Conservation (phyloP, 179 eudicot genomes). For the Drosera spatulata region DNA sequence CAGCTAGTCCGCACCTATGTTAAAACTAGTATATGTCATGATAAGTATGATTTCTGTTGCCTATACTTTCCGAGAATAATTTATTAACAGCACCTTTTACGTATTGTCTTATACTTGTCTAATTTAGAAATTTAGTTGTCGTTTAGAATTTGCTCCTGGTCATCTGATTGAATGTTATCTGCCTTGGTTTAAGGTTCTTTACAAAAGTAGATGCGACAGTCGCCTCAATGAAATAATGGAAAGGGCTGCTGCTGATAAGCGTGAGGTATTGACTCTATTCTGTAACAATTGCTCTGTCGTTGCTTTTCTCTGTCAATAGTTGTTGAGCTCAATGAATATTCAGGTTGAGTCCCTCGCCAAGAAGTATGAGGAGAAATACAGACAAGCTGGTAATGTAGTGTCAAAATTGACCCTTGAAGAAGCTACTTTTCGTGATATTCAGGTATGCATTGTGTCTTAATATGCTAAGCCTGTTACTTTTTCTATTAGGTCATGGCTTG, state of each 20-base stretch:
- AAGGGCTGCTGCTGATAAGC: slow-evolving; percentile 72
- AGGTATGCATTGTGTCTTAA: slow-evolving; percentile 32
- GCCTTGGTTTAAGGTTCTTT: slow-evolving; percentile 51
- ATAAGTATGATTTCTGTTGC: no score
- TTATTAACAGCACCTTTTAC: no score
- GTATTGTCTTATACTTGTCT: no score
- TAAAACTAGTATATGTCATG: no score
- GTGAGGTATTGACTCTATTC: slow-evolving; percentile 45
- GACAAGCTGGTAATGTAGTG: slow-evolving; percentile 85
- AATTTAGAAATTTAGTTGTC: no score
- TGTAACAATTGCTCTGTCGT: neutral
- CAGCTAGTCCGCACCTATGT: no score
- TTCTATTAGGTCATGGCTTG: slow-evolving; percentile 1
- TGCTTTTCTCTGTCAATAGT: neutral
- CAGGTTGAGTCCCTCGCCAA: slow-evolving; percentile 75
- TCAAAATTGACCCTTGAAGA: slow-evolving; percentile 89
- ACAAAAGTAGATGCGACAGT: slow-evolving; percentile 96
- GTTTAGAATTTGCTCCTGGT: neutral
- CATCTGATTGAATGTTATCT: slow-evolving; percentile 1
- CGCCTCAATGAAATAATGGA: slow-evolving; percentile 80
- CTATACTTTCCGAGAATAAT: no score
- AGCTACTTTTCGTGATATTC: slow-evolving; percentile 96
- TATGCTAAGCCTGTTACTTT: neutral
- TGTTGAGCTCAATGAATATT: slow-evolving; percentile 1
- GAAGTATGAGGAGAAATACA: slow-evolving; percentile 93